These are phyloP conservation scores for Annulohypoxylon stygium DNA, from an alignment of 495 filamentous ascomycete species.

Conservation along the genomic window DNA sequence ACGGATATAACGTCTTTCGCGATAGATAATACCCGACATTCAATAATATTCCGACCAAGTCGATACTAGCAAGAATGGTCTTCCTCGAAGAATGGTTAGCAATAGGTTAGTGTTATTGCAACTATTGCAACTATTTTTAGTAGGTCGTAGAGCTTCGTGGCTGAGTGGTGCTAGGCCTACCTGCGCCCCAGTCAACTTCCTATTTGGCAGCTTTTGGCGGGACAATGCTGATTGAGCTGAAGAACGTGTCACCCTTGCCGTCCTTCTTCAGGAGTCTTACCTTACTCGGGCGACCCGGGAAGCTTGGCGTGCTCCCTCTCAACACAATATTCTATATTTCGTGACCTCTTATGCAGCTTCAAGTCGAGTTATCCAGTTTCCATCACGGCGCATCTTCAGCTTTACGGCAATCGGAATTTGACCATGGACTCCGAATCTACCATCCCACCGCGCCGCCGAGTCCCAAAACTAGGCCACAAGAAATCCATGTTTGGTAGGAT, in stretches of 20 bases:
- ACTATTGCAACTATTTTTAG: slow-evolving; percentile 3
- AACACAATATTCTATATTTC: not conserved
- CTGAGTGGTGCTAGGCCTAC: not conserved
- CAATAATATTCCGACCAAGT: not conserved
- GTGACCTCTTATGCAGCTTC: not conserved
- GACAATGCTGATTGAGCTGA: not conserved
- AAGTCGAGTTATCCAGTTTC: not conserved
- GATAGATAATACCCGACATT: not conserved
- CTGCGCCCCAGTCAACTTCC: not conserved
- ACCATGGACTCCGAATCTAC: slow-evolving; percentile 32
- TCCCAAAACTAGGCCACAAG: slow-evolving; percentile 39
- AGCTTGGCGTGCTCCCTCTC: not conserved
- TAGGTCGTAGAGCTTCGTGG: not conserved
- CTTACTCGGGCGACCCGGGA: not conserved
- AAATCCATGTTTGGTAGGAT: slow-evolving; percentile 45
- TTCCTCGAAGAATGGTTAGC: not conserved
- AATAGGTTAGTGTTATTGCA: not conserved
- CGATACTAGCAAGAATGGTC: not conserved
- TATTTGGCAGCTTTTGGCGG: not conserved
- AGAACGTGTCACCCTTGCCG: slow-evolving; percentile 2
- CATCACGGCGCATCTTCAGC: not conserved
- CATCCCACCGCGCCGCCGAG: slow-evolving; percentile 6
- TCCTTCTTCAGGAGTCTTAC: not conserved
- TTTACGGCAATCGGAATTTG: not conserved
- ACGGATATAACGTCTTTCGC: not conserved